A percentile compares a stretch with the other conserved stretches of the same genome.
phyloP scores from a whole-genome alignment of 2,329 filamentous ascomycete species.

The Calycina marina region DNA sequence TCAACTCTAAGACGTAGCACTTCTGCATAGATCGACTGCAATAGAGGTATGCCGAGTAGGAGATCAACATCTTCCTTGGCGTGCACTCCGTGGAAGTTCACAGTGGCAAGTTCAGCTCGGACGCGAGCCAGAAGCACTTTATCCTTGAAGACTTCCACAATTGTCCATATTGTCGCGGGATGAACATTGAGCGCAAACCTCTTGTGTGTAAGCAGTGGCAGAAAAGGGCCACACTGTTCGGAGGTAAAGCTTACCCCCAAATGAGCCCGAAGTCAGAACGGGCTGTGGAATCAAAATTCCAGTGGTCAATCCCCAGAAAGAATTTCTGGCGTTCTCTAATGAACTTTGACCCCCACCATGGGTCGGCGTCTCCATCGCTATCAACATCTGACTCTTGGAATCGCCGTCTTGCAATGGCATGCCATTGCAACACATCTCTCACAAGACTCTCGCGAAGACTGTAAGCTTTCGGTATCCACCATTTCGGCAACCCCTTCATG shows the following conservation, averaged over 20 bases:
- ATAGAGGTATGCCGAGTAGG: conserved; percentile 11
- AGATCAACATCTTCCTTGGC: conserved; percentile 1
- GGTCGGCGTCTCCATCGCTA: neutral
- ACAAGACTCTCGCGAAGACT: conserved; percentile 9
- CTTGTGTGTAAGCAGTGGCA: no score
- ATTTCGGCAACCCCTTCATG: conserved; percentile 11
- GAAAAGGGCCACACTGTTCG: no score
- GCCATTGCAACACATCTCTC: conserved; percentile 13
- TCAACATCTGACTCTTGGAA: neutral
- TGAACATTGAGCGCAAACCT: neutral
- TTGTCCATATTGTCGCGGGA: neutral
- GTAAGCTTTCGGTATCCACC: conserved; percentile 10
- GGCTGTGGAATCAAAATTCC: conserved; percentile 1
- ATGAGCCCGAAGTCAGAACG: neutral
- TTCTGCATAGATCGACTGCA: conserved; percentile 24
- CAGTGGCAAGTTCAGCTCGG: neutral
- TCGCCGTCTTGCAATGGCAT: conserved; percentile 4
- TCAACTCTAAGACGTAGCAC: conserved; percentile 17
- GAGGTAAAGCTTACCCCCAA: conserved; percentile 1
- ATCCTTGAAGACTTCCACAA: neutral
- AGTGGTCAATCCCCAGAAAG: neutral
- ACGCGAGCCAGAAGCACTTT: neutral
- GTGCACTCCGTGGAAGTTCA: neutral
- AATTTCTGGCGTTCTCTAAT: neutral
- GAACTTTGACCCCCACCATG: neutral